Base-by-base conservation (phyloP, 2,329 filamentous ascomycete genomes). In the Penicillium concentricum region DNA sequence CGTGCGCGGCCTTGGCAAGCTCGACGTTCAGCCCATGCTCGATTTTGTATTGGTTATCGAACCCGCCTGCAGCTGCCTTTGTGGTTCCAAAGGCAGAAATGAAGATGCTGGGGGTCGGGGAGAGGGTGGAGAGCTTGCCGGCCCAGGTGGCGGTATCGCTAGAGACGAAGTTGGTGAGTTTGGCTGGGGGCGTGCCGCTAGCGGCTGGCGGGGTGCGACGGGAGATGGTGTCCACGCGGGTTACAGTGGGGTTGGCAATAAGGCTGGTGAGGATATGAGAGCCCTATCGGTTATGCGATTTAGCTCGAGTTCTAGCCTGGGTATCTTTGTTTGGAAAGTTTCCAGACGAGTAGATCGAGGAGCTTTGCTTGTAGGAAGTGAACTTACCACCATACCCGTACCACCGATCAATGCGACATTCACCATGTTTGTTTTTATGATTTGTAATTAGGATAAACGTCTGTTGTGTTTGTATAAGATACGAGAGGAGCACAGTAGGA, bases 21-120 rank as follows among this genome's bases (percentile, higher is more conserved):
- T 88, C 87, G 47, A 95, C 74, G 74, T 96, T 96, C 43, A 96
- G 80, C 69, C 94, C 91, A 70, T 92, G 85, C 77, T 97, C 93
- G 62, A 97, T 90, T 70, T 90, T 89, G 78, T 91, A 89, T 76
- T 97, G 93, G 60, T 87, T 86, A 28, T 86, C 87, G 62, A 96
- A 77, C 56, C 88, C 81, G 59, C 92, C 92, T 0, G 91, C 92
- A 13, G 82, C 81, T 0, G 80, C 88, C 47, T 86, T 84, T 0
- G 92, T 97, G 2, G 91, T 96, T 56, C 88, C 93, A 1, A 97
- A 82, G 1, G 85, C 85, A 2, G 89, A 92, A 76, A 93, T 86
- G 77, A 94, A 87, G 62, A 89, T 78, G 1, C 79, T 72, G 0
- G 89, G 86, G 0, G 79, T 60, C 0, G 87, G 83, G 0, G 76